Conservation (phyloP, 192 early-diverging fungal genomes). For the Obelidium mucronatum region DNA sequence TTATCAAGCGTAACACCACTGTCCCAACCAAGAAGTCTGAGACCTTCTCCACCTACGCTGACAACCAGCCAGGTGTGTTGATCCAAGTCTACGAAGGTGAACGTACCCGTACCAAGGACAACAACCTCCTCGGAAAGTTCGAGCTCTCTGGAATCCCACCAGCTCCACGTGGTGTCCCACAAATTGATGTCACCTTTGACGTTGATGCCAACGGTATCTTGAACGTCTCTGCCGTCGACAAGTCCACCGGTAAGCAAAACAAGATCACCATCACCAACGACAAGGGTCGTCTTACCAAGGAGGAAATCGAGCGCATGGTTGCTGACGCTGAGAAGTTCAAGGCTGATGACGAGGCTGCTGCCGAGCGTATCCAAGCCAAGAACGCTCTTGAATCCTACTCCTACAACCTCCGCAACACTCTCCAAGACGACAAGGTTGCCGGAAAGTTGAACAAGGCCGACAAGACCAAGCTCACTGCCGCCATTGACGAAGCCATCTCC, state of each 20-base stretch:
- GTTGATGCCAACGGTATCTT: constrained; percentile 98
- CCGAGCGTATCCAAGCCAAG: constrained; percentile 87
- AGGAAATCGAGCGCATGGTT: constrained; percentile 99
- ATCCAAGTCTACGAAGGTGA: constrained; percentile 99
- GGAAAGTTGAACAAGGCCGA: constrained; percentile 84
- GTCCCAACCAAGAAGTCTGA: constrained; percentile 98
- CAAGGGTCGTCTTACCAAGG: constrained; percentile 97
- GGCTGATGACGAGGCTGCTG: constrained; percentile 95
- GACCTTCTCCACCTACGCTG: constrained; percentile 96
- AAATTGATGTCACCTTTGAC: constrained; percentile 97
- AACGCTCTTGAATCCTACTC: constrained; percentile 97
- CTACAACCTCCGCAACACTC: constrained; percentile 96
- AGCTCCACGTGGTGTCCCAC: constrained; percentile 95
- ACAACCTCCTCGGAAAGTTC: constrained; percentile 98
- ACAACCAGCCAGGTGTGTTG: constrained; percentile 98
- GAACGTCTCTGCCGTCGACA: constrained; percentile 91
- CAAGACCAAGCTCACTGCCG: constrained; percentile 85
- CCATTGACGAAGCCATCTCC: constrained; percentile 90
- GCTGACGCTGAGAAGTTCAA: constrained; percentile 93
- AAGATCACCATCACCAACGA: constrained; percentile 99
- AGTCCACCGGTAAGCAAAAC: constrained; percentile 92
- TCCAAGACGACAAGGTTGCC: constrained; percentile 82
- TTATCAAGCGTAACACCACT: constrained; percentile 98
- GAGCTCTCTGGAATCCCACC: constrained; percentile 97
- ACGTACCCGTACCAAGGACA: constrained; percentile 96